Evolutionary conservation across 2,329 filamentous ascomycete species (phyloP).

Genomic region (Corinectria fuckeliana): DNA sequence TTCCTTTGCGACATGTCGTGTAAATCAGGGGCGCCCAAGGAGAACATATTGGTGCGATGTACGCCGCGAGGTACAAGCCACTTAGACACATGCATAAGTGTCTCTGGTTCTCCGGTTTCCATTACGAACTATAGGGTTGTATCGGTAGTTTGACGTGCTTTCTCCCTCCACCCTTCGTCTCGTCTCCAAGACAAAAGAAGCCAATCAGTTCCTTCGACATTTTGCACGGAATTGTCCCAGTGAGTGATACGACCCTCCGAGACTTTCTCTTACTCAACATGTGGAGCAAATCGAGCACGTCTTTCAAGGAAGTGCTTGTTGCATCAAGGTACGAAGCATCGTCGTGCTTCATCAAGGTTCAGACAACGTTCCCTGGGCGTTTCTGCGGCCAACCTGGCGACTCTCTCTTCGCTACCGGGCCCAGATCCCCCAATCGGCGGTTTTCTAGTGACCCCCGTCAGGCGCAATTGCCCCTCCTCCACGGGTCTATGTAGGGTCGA

Average conservation of each 20-base stretch:
- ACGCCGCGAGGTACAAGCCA: slow-evolving; percentile 4
- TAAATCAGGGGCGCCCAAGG: neutral
- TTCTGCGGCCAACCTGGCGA: slow-evolving; percentile 9
- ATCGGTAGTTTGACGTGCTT: neutral
- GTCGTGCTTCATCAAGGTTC: neutral
- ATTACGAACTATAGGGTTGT: neutral
- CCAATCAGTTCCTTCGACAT: neutral
- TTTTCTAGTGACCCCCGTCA: slow-evolving; percentile 13
- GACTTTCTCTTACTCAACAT: neutral
- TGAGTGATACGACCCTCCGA: neutral
- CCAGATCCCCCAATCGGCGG: slow-evolving; percentile 30
- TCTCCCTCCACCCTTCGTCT: neutral
- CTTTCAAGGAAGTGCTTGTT: neutral
- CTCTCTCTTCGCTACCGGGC: slow-evolving; percentile 8
- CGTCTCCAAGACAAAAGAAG: slow-evolving; percentile 1
- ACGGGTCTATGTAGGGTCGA: neutral
- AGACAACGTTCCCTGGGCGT: slow-evolving; percentile 17
- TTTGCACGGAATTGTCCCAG: neutral
- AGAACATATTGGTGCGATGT: neutral
- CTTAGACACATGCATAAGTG: neutral
- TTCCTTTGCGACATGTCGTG: neutral
- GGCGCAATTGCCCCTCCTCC: slow-evolving; percentile 8
- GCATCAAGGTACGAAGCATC: neutral
- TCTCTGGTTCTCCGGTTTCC: neutral
- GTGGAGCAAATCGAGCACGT: neutral